Base-by-base conservation (phyloP, 1,139 yeast species). In the Hemisphaericaspora xylofermentans region DNA sequence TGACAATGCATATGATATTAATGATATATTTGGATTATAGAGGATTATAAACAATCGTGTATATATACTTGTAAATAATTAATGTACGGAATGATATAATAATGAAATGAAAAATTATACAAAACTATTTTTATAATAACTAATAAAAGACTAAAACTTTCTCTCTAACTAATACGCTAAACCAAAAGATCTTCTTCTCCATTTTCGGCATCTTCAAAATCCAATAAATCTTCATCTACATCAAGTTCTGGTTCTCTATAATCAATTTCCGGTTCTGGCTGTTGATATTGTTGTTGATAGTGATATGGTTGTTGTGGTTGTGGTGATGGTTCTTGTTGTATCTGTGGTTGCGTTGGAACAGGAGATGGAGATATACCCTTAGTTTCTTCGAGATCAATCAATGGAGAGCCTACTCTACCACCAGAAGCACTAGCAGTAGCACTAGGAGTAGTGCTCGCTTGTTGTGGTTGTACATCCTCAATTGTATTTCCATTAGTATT, bases 1-100 rank as follows among this genome's bases (percentile, higher is more conserved):
- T 25, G 67, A 67, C 30, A 49, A 56, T 10, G 47, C 36, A 8
- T 67, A 76, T 6, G 81, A 82, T 43, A 76, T 78, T 46, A 40
- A 66, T 14, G 57, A 59, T 12, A 79, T 80, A 2, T 83, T 77
- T 52, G 29, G 31, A 35, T 13, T 31, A 32, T 34, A 36, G 50
- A 24, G 6, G 10, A 9, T 8, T n/a, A 8, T 19, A 6, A 8
- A 19, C 8, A 6, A 19, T 5, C 5, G 5, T 19, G 5, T 19
- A 19, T 19, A n/a, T 26, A 26, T 12, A 26, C 13, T 38, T 35
- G 22, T 14, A 17, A 31, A n/a, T n/a, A n/a, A n/a, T n/a, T n/a
- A n/a, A 28, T 26, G 22, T 19, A 19, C 22, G 22, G 8, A 6
- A 19, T 19, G 22, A 19, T 5, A 19, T 19, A 21, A 21, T 21